Percentiles rank a stretch among this genome's conserved stretches.
Evolutionary conservation across 768 basidiomycete genomes (phyloP).

Genomic region (Nidularia sp.): DNA sequence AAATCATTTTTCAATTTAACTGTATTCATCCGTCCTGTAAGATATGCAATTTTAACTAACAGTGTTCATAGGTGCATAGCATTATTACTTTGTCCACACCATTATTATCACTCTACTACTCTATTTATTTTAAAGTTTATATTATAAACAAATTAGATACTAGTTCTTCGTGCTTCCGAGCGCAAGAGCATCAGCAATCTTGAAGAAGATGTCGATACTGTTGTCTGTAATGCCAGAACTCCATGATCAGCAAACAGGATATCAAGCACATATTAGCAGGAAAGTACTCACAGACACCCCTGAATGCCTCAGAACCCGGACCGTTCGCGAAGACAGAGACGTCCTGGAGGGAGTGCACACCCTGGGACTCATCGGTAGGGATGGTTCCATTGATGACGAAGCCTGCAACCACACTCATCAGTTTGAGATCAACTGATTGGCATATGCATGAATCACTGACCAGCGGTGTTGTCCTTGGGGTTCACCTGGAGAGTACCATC

Average conservation of each 20-base stretch:
- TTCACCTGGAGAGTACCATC: slow-evolving; percentile 23
- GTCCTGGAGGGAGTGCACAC: slow-evolving; percentile 38
- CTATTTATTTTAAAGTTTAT: background rate
- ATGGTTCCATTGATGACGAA: slow-evolving; percentile 34
- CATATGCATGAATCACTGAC: slow-evolving; percentile 8
- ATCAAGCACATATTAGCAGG: background rate
- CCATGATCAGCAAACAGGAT: background rate
- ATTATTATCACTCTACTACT: background rate
- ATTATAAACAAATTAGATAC: background rate
- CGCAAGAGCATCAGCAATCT: slow-evolving; percentile 31
- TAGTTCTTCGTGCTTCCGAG: slow-evolving; percentile 10
- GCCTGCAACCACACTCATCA: slow-evolving; percentile 9
- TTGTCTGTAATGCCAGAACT: slow-evolving; percentile 24
- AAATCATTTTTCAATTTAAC: too few species aligned
- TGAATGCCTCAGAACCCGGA: slow-evolving; percentile 35
- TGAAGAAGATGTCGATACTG: slow-evolving; percentile 40
- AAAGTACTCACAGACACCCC: slow-evolving; percentile 33
- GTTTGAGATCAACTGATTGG: too few species aligned
- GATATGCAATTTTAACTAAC: too few species aligned
- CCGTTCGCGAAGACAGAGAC: slow-evolving; percentile 42
- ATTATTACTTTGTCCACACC: background rate
- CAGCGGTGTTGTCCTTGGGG: slow-evolving; percentile 28
- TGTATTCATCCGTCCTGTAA: too few species aligned
- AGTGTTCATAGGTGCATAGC: too few species aligned
- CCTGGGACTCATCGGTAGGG: slow-evolving; percentile 25